phyloP scores from a whole-genome alignment of 306 rosid genomes.

The Delonix regia region DNA sequence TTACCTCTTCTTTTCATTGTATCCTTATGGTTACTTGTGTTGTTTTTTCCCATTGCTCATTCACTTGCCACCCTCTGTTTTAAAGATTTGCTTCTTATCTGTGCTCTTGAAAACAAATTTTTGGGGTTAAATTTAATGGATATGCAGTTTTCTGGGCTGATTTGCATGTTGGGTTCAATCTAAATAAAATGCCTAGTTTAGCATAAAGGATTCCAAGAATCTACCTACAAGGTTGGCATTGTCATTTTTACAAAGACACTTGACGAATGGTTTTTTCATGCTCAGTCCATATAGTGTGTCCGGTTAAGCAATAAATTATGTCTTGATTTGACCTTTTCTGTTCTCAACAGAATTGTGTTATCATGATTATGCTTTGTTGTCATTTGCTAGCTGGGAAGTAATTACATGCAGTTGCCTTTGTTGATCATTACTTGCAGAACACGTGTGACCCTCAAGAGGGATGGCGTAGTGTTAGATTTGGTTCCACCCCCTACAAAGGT shows the following conservation, averaged over 20 bases:
- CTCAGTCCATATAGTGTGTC: not conserved
- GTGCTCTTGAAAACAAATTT: not conserved
- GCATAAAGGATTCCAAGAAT: not conserved
- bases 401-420: not conserved
- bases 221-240: not conserved
- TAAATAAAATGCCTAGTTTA: not conserved
- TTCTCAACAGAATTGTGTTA: not conserved
- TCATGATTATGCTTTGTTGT: not conserved
- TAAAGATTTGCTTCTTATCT: conserved; percentile 7
- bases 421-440: conserved; percentile 55
- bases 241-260: not conserved
- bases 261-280: not conserved
- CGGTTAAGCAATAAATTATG: not conserved
- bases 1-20: not conserved
- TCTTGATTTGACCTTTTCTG: not conserved
- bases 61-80: conserved; percentile 1
- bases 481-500: conserved; percentile 88
- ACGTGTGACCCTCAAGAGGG: conserved; percentile 67
- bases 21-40: not conserved
- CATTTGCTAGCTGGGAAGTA: conserved; percentile 12
- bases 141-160: not conserved
- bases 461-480: conserved; percentile 67
- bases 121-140: conserved; percentile 4
- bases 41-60: not conserved
- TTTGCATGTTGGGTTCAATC: conserved; percentile 1